A percentile compares a stretch with the other conserved stretches of the same genome.
These are phyloP conservation scores for Yamagishiella unicocca DNA, from an alignment of 139 green algal species.

Conservation along the genomic window DNA sequence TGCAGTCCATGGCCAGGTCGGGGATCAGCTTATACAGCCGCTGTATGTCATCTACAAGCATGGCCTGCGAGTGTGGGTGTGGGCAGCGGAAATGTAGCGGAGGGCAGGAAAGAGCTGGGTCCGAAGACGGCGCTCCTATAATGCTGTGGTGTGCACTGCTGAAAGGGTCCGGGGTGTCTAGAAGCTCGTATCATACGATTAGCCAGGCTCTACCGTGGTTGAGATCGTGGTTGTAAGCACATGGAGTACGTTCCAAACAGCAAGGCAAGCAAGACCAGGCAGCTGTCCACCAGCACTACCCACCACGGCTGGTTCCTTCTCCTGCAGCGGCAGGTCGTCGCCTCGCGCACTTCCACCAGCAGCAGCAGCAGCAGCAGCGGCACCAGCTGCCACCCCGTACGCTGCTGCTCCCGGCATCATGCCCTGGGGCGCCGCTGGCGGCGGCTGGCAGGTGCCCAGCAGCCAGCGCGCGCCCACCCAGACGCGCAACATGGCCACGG, in stretches of 20 bases:
- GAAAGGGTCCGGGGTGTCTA: no score
- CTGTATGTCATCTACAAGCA: constrained; percentile 31
- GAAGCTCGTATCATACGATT: no score
- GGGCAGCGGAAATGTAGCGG: no score
- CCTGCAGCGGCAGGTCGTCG: not conserved
- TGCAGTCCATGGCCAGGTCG: constrained; percentile 15
- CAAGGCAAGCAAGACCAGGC: no score
- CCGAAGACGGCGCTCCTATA: no score
- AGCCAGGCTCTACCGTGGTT: no score
- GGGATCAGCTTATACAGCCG: constrained; percentile 6
- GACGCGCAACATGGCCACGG: constrained; percentile 13
- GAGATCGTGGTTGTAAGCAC: no score
- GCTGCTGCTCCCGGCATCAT: not conserved
- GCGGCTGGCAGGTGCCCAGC: constrained; percentile 11
- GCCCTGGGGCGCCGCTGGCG: not conserved
- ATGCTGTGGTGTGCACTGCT: no score
- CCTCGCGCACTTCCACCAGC: not conserved
- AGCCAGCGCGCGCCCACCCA: constrained; percentile 31
- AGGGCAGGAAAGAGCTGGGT: not conserved
- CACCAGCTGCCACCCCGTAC: not conserved
- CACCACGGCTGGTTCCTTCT: constrained; percentile 35
- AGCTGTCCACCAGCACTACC: no score
- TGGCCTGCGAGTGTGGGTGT: not conserved
- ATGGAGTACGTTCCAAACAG: no score
- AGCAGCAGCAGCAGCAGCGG: not conserved